These are phyloP conservation scores for Ceratocystis destructans DNA, from an alignment of 2,329 filamentous ascomycete species.

Conservation along the genomic window DNA sequence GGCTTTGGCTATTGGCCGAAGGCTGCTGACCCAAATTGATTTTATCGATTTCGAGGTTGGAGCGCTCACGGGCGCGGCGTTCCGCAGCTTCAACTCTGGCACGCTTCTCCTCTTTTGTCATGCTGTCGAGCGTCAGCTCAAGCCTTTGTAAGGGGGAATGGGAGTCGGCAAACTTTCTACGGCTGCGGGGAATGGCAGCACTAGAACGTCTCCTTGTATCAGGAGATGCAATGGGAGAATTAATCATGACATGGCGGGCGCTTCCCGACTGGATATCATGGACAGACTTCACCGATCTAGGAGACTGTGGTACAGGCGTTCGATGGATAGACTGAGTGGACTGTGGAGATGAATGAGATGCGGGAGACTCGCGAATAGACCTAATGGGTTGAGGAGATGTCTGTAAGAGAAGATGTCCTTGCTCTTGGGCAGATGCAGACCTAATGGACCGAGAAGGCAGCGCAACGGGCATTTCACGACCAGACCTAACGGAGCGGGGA, in stretches of 20 bases:
- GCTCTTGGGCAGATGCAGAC: neutral
- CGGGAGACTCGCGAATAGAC: neutral
- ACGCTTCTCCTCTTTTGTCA: conserved; percentile 91
- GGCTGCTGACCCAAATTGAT: conserved; percentile 14
- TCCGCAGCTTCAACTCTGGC: conserved; percentile 75
- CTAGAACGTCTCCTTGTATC: conserved; percentile 13
- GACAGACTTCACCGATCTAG: conserved; percentile 3
- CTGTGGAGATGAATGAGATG: neutral
- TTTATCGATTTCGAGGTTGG: conserved; percentile 28
- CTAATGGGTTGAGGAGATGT: neutral
- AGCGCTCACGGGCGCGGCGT: conserved; percentile 51
- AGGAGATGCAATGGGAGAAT: conserved; percentile 12
- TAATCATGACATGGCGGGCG: conserved; percentile 11
- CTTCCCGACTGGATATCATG: conserved; percentile 10
- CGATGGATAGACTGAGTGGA: neutral
- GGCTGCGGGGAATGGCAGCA: conserved; percentile 16
- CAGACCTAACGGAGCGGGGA: neutral
- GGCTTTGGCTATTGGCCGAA: conserved; percentile 16
- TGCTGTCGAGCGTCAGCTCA: conserved; percentile 77
- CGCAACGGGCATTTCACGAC: neutral
- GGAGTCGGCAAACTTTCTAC: conserved; percentile 52
- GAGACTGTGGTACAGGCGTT: neutral
- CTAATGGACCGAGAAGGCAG: neutral
- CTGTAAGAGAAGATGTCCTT: neutral
- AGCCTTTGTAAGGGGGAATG: conserved; percentile 86